These are phyloP conservation scores for Pouteria glomerata DNA, from an alignment of 148 eudicot species.

Conservation along the genomic window DNA sequence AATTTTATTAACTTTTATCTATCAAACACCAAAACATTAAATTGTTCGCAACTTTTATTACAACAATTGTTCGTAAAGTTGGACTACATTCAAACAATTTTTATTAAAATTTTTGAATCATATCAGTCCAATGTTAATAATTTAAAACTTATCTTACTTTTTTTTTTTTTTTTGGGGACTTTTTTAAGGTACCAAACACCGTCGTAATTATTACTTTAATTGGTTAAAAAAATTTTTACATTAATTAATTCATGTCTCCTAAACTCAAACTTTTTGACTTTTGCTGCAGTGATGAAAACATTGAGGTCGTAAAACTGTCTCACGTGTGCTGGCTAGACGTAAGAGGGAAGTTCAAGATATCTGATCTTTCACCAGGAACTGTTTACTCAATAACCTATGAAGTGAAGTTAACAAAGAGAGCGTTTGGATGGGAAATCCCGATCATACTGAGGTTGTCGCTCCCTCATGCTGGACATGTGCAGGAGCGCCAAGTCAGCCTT, in stretches of 20 bases:
- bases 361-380: conserved; percentile 21
- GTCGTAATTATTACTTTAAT: too few relatives aligned
- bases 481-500: conserved; percentile 20
- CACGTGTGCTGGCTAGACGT: conserved; percentile 29
- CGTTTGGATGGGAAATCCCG: conserved; percentile 32
- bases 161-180: too few relatives aligned
- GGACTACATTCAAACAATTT: too few relatives aligned
- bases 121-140: too few relatives aligned
- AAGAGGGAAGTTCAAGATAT: conserved; percentile 21
- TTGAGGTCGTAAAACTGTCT: conserved; percentile 24
- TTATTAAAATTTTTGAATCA: too few relatives aligned
- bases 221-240: too few relatives aligned
- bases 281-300: conserved; percentile 31
- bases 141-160: too few relatives aligned
- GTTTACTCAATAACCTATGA: conserved; percentile 15
- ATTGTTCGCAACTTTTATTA: too few relatives aligned
- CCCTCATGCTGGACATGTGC: conserved; percentile 8
- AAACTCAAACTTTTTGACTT: background rate
- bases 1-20: too few relatives aligned
- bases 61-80: too few relatives aligned
- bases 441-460: conserved; percentile 9
- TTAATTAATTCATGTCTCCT: background rate
- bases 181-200: too few relatives aligned
- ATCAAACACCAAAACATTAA: too few relatives aligned
- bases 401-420: conserved; percentile 28